Conservation (phyloP, 352 stramenopile genomes). For the Phytopythium litorale region DNA sequence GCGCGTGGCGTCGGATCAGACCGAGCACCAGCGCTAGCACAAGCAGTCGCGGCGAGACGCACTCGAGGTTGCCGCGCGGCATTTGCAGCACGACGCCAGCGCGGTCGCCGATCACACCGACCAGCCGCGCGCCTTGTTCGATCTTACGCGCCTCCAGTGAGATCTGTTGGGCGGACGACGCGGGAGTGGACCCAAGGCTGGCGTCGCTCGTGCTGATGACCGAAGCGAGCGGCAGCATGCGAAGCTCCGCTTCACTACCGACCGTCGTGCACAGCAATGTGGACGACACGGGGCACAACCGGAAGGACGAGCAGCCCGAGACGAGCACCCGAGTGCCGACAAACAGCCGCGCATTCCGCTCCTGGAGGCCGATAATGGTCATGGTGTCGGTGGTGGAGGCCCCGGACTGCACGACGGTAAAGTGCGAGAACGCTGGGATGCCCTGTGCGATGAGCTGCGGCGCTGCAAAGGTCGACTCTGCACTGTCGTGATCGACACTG, state of each 20-base stretch:
- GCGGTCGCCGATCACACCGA: constrained; percentile 46
- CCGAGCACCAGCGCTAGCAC: constrained; percentile 43
- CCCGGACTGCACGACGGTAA: constrained; percentile 20
- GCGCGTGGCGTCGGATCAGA: constrained; percentile 37
- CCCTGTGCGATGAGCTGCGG: neutral
- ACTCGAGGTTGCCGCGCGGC: constrained; percentile 75
- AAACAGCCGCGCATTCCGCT: constrained; percentile 38
- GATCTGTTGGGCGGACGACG: neutral
- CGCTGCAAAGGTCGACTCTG: neutral
- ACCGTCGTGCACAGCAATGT: constrained; percentile 67
- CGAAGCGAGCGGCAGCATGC: constrained; percentile 26
- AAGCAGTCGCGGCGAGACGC: constrained; percentile 51
- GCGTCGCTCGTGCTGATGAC: neutral
- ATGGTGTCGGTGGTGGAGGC: constrained; percentile 3
- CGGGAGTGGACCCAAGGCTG: no score
- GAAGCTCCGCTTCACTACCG: constrained; percentile 48
- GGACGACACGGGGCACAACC: constrained; percentile 29
- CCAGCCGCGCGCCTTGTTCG: constrained; percentile 58
- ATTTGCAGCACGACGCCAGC: constrained; percentile 70
- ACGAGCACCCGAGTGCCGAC: constrained; percentile 39
- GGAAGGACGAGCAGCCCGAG: constrained; percentile 58
- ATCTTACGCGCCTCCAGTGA: constrained; percentile 34
- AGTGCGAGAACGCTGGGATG: constrained; percentile 30
- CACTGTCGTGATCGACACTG: neutral
- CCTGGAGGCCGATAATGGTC: constrained; percentile 40